These are phyloP conservation scores for Leccinum aurantiacum DNA, from an alignment of 768 basidiomycete genomes.

Conservation along the genomic window DNA sequence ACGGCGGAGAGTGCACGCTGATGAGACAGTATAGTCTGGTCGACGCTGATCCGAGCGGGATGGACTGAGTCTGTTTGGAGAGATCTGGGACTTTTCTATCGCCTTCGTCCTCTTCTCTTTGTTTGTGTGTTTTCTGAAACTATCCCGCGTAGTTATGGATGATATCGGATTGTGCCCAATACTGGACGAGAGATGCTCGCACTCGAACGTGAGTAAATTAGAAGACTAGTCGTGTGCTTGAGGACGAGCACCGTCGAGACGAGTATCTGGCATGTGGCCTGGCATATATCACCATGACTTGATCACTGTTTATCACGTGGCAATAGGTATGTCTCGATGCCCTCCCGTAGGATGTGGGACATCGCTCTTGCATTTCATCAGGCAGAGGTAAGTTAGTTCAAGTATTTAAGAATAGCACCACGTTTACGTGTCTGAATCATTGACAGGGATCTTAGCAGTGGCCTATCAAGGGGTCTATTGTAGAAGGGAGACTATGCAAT, in stretches of 20 bases:
- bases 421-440: not conserved
- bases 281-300: not conserved
- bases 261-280: not conserved
- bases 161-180: not conserved
- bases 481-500: not conserved
- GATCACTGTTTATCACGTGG: not conserved
- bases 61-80: constrained; percentile 28
- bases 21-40: constrained; percentile 84
- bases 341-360: not conserved
- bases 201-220: not conserved
- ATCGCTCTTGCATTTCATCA: too few relatives aligned
- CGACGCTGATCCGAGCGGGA: constrained; percentile 27
- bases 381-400: too few relatives aligned
- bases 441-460: constrained; percentile 15
- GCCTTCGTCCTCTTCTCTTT: not conserved
- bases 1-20: constrained; percentile 91
- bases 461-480: constrained; percentile 10
- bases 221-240: not conserved
- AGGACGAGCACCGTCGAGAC: not conserved
- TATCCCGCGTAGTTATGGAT: not conserved
- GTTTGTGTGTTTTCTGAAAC: not conserved
- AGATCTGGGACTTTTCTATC: not conserved
- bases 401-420: too few relatives aligned
- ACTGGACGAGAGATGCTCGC: not conserved
- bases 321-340: not conserved